Conservation (phyloP, 169 alveolate species). For the Plasmodium knowlesi region DNA sequence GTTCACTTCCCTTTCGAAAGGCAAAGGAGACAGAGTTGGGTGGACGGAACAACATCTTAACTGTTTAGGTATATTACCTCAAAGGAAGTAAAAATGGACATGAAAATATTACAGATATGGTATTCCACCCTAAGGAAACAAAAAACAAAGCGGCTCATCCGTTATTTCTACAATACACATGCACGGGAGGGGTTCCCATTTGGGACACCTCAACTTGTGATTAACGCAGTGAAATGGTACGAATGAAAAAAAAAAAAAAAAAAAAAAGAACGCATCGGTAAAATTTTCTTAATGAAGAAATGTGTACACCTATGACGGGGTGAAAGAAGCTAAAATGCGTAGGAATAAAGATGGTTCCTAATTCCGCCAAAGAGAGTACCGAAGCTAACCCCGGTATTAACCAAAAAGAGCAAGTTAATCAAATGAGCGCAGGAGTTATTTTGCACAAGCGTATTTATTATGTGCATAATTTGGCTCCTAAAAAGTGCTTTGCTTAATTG, state of each 20-base stretch:
- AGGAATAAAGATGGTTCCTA: conserved; percentile 19
- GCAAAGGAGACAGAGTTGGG: background rate
- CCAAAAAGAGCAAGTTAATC: conserved; percentile 30
- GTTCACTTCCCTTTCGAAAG: background rate
- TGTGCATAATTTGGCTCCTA: background rate
- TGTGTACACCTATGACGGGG: background rate
- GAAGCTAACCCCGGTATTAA: conserved; percentile 5
- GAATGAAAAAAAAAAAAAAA: no score
- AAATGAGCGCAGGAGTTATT: background rate
- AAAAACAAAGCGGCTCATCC: background rate
- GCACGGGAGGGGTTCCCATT: background rate
- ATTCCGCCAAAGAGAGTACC: conserved; percentile 11
- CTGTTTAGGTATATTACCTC: background rate
- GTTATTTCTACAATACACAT: background rate
- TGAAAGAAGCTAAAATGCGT: background rate
- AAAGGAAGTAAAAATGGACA: background rate
- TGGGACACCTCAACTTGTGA: background rate
- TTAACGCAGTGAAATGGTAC: background rate
- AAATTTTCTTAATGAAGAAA: background rate
- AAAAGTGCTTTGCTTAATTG: background rate
- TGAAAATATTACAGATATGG: background rate
- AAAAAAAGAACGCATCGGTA: background rate
- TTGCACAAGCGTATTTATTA: background rate
- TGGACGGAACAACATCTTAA: background rate
- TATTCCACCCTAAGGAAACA: background rate